Evolutionary conservation across 2,329 filamentous ascomycete species (phyloP).

Genomic region (Aureobasidium namibiae): DNA sequence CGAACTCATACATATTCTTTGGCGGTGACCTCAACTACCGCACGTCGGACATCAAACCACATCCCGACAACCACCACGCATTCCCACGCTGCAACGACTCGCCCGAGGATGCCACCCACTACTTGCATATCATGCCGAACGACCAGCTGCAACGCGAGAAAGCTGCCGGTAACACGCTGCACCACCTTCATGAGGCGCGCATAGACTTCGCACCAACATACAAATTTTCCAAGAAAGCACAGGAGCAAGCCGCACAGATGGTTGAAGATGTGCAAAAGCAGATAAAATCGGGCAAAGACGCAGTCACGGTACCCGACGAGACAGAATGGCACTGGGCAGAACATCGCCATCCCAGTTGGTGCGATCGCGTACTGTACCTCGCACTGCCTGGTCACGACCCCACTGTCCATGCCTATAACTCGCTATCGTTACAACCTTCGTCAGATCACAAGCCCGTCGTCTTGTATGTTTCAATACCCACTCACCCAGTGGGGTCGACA

Average conservation of each 20-base stretch:
- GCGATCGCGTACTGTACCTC: constrained; percentile 78
- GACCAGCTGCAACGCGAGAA: constrained; percentile 77
- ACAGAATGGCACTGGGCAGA: constrained; percentile 63
- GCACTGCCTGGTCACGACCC: constrained; percentile 43
- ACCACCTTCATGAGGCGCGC: constrained; percentile 66
- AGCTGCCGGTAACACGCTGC: constrained; percentile 59
- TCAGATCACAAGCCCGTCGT: constrained; percentile 86
- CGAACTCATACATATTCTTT: constrained; percentile 60
- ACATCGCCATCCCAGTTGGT: constrained; percentile 88
- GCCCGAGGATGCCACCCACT: constrained; percentile 50
- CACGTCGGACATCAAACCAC: constrained; percentile 53
- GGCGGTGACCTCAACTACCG: constrained; percentile 94
- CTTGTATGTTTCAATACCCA: constrained; percentile 58
- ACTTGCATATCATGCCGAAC: constrained; percentile 58
- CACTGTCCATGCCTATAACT: constrained; percentile 56
- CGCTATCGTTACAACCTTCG: constrained; percentile 68
- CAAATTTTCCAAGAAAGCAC: constrained; percentile 59
- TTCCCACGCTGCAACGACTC: constrained; percentile 56
- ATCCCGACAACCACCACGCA: constrained; percentile 43
- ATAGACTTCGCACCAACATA: constrained; percentile 87
- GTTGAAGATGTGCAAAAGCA: constrained; percentile 8
- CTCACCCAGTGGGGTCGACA: constrained; percentile 26
- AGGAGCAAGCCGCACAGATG: constrained; percentile 22
- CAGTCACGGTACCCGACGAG: constrained; percentile 19
- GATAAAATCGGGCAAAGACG: constrained; percentile 6